Evolutionary conservation across 352 stramenopile genomes (phyloP), one percentile per base, ranked within the genome.

Genomic region (Thalassiosira ordinaria): DNA sequence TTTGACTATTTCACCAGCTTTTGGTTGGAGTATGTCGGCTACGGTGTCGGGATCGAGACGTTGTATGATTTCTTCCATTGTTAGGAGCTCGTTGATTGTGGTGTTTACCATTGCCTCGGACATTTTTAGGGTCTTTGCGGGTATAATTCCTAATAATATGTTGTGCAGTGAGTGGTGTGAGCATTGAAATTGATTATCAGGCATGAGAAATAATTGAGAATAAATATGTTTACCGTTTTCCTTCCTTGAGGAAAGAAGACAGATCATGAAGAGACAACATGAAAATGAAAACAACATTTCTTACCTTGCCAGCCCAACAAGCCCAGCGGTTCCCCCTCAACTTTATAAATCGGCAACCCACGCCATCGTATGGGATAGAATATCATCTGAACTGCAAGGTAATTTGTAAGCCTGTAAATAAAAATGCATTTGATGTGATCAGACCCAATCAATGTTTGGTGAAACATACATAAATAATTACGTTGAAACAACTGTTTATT

Each of bases 101-200:
- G 98, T 95, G 18, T 94, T 96, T 29, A 97, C 97, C 95, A 99
- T 98, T 53, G 97, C 95, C 56, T 95, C 90, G 16, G 95, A 95
- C 97, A 99, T 99, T 75, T 98, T 97, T 71, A 97, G 94, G 31
- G 94, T 95, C 78, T 98, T 98, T 69, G 95, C 90, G 1, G 97
- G 96, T 14, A 99, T 95, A 52, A 98, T 98, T 18, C 96, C 96
- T 80, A 16, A 41, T 9, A 14, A 14, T 35, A 61, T 44, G 4
- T n/a, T n/a, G n/a, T n/a, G n/a, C n/a, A n/a, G n/a, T n/a, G n/a
- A n/a, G n/a, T n/a, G n/a, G n/a, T n/a, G n/a, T n/a, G n/a, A n/a
- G n/a, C n/a, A n/a, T n/a, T n/a, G n/a, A n/a, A n/a, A n/a, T n/a
- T n/a, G n/a, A n/a, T n/a, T n/a, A n/a, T n/a, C n/a, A n/a, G n/a